phyloP scores from a whole-genome alignment of 2,329 filamentous ascomycete species.

The Monosporascus sp. region DNA sequence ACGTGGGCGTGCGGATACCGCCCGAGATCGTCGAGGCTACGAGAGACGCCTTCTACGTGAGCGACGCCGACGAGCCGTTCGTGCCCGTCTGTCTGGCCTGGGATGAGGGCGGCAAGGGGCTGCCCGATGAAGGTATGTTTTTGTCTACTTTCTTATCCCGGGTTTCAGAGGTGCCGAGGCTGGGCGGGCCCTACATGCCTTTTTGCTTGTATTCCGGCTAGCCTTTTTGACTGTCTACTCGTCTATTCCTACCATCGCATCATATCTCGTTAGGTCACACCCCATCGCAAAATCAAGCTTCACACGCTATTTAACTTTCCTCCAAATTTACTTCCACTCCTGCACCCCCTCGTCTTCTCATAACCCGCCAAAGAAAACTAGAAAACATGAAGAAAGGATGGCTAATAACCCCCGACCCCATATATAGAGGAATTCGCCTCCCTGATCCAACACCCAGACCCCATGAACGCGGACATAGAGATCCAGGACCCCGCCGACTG shows the following conservation, averaged over 20 bases:
- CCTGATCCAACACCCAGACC: constrained; percentile 55
- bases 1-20: constrained; percentile 56
- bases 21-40: constrained; percentile 44
- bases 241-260: no score
- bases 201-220: no score
- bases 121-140: constrained; percentile 58
- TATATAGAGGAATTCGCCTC: constrained; percentile 61
- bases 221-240: no score
- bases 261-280: no score
- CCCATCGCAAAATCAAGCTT: no score
- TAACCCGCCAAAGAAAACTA: no score
- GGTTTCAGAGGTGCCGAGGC: no score
- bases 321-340: no score
- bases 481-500: constrained; percentile 67
- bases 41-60: constrained; percentile 63
- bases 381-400: neutral
- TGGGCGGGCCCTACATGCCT: no score
- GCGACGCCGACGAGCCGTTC: constrained; percentile 83
- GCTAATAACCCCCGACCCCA: neutral
- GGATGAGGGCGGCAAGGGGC: constrained; percentile 41
- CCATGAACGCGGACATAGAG: constrained; percentile 52
- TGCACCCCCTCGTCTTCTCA: no score
- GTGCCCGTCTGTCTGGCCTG: constrained; percentile 67
- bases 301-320: no score
- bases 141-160: neutral